phyloP scores from a whole-genome alignment of 805 yeast species.

The Cyberlindnera galapagoensis region DNA sequence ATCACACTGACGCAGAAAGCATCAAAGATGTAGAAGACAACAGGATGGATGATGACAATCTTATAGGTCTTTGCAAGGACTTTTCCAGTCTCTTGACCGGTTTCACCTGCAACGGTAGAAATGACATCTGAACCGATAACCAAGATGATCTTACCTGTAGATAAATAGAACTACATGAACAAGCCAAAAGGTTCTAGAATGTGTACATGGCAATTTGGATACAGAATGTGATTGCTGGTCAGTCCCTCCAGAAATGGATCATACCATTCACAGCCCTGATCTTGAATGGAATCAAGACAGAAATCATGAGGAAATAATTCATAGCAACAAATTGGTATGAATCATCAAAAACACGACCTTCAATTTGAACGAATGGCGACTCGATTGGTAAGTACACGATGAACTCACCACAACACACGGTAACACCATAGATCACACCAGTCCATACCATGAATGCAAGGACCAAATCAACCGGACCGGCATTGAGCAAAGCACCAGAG shows the following conservation, averaged over 20 bases:
- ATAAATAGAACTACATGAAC: conserved; percentile 62
- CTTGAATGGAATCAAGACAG: conserved; percentile 56
- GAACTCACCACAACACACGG: conserved; percentile 56
- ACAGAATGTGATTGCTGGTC: conserved; percentile 62
- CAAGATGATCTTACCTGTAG: conserved; percentile 63
- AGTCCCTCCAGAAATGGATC: conserved; percentile 68
- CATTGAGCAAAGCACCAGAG: conserved; percentile 46
- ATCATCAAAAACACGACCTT: conserved; percentile 57
- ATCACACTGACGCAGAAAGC: conserved; percentile 63
- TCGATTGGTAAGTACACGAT: conserved; percentile 57
- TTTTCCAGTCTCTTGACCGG: conserved; percentile 64
- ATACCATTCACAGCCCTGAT: conserved; percentile 57
- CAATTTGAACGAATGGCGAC: conserved; percentile 57
- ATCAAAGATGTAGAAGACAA: conserved; percentile 58
- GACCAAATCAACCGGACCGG: conserved; percentile 49
- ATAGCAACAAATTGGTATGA: conserved; percentile 66
- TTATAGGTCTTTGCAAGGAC: conserved; percentile 69
- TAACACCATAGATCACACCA: conserved; percentile 54
- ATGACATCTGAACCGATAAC: conserved; percentile 83
- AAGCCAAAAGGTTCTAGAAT: conserved; percentile 62
- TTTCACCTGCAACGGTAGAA: conserved; percentile 77
- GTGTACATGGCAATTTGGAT: conserved; percentile 62
- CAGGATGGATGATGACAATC: conserved; percentile 58
- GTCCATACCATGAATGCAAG: conserved; percentile 62
- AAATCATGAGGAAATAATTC: conserved; percentile 50